Base-by-base conservation (phyloP, 2,329 filamentous ascomycete genomes). In the Paecilomyces formosus region DNA sequence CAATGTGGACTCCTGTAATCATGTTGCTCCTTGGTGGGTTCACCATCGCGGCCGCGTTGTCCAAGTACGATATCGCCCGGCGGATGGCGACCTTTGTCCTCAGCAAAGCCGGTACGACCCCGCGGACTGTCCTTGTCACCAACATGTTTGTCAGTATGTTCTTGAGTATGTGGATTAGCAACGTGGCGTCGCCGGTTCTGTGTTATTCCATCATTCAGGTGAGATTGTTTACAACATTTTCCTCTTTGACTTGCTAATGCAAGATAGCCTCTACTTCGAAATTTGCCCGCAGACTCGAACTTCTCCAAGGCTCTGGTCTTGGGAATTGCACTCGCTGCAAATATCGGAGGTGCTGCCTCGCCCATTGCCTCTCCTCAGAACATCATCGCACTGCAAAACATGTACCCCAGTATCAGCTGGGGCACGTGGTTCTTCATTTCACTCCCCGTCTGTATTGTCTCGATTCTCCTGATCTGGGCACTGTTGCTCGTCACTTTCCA, bases 1-100 rank as follows among this genome's bases (percentile, higher is more conserved):
- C 94, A 26, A 99, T 99, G 94, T 99, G 94, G 94, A 97, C 93
- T 3, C 93, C 94, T 0, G 94, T 99, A 57, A 99, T 99, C 65
- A 97, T 99, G 94, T 85, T 99, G 15, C 81, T 99, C 22, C 85
- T 99, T 0, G 94, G 94, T 65, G 94, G 94, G 31, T 99, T 99
- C 70, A 96, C 94, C 1, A 88, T 99, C 57, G 94, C 94, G 9
- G 94, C 94, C 0, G 95, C 94, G 0, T 77, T 99, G 57, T 96
- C 92, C 54, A 99, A 99, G 74, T 96, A 96, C 75, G 94, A 92
- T 65, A 97, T 99, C 68, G 94, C 96, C 61, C 97, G 97, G 76
- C 88, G 94, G 70, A 92, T 99, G 78, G 94, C 94, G 1, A 97
- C 93, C 1, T 91, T 97, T 68, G 90, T 99, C 28, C 82, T 99